These are phyloP conservation scores for Aspergillus sp. DNA, from an alignment of 2,329 filamentous ascomycete species.

Conservation along the genomic window DNA sequence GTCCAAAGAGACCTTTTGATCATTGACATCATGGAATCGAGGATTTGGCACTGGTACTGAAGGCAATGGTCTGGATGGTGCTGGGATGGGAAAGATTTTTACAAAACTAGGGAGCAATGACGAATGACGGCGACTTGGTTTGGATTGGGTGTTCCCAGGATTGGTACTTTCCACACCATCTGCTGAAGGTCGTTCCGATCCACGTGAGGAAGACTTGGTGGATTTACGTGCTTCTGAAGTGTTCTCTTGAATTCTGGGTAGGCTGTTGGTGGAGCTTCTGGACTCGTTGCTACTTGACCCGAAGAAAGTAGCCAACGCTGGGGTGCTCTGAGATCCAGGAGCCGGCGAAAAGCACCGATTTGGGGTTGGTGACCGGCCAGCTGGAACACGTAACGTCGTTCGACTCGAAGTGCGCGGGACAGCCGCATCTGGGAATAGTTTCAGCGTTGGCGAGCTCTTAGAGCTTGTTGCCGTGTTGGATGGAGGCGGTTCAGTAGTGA, in stretches of 20 bases:
- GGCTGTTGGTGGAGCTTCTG: background rate
- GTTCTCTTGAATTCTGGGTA: background rate
- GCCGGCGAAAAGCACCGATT: slow-evolving; percentile 7
- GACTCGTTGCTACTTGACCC: slow-evolving; percentile 3
- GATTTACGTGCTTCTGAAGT: background rate
- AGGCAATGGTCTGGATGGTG: slow-evolving; percentile 35
- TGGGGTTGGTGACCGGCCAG: slow-evolving; percentile 12
- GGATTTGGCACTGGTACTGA: slow-evolving; percentile 26
- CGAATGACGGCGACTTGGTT: slow-evolving; percentile 17
- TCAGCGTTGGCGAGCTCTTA: slow-evolving; percentile 19
- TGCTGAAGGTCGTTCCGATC: background rate
- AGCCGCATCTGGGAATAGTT: slow-evolving; percentile 35
- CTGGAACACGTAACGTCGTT: slow-evolving; percentile 25
- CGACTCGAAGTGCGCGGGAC: slow-evolving; percentile 33
- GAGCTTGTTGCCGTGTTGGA: slow-evolving; percentile 13
- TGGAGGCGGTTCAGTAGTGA: background rate
- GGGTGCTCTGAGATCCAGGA: slow-evolving; percentile 1
- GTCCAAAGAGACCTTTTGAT: background rate
- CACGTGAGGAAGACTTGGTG: background rate
- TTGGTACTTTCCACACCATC: background rate
- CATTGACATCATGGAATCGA: slow-evolving; percentile 10
- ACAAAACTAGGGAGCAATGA: slow-evolving; percentile 29
- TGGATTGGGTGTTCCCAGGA: slow-evolving; percentile 2
- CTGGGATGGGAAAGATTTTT: slow-evolving; percentile 35
- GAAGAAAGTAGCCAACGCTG: background rate